Evolutionary conservation across 768 basidiomycete species (phyloP).

Genomic region (Termitomyces sp.): DNA sequence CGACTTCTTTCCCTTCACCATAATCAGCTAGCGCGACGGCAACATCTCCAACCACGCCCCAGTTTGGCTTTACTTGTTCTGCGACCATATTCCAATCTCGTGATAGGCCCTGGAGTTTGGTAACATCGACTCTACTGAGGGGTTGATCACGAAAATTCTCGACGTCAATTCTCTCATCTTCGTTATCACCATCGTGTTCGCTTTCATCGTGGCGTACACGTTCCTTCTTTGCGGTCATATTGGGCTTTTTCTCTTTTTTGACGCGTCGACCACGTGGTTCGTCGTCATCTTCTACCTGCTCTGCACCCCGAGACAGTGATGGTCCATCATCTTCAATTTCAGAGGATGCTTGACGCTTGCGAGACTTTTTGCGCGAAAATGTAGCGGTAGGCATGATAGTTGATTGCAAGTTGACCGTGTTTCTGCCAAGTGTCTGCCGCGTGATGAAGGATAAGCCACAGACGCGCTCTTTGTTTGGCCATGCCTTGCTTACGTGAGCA

Average conservation of each 20-base stretch:
- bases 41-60: conserved; percentile 45
- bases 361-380: conserved; percentile 35
- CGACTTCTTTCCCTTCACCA: conserved; percentile 47
- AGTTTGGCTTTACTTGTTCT: conserved; percentile 43
- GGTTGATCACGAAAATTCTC: conserved; percentile 65
- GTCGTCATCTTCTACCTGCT: conserved; percentile 44
- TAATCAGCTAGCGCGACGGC: conserved; percentile 61
- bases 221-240: conserved; percentile 13
- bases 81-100: conserved; percentile 61
- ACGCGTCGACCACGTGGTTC: conserved; percentile 24
- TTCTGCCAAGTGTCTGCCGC: not conserved
- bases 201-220: conserved; percentile 21
- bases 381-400: conserved; percentile 34
- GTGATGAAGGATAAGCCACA: conserved; percentile 16
- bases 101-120: conserved; percentile 53
- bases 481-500: conserved; percentile 2
- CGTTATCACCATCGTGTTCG: conserved; percentile 29
- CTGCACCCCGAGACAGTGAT: conserved; percentile 26
- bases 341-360: conserved; percentile 45
- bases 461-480: conserved; percentile 33
- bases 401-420: not conserved
- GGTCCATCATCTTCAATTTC: conserved; percentile 57
- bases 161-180: conserved; percentile 54
- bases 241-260: conserved; percentile 31
- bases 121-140: conserved; percentile 46